Percentiles rank a stretch among this genome's conserved stretches.
Evolutionary conservation across 164 flowering plant species (phyloP).

Genomic region (Santalum album): DNA sequence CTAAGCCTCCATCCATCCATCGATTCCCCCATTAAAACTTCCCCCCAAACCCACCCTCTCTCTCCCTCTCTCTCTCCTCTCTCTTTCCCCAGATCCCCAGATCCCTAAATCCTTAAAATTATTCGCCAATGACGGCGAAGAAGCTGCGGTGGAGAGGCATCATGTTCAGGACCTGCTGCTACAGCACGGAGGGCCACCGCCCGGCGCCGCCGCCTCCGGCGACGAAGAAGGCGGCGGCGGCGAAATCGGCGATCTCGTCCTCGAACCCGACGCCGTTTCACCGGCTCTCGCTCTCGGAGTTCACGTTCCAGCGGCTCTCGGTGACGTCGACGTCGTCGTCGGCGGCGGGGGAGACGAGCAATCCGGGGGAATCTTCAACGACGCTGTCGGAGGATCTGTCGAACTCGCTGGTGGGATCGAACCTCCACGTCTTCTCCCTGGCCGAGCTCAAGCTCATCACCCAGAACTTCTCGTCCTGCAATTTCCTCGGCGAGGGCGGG

Average conservation of each 20-base stretch:
- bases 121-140: neutral
- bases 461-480: constrained; percentile 45
- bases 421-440: constrained; percentile 41
- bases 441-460: constrained; percentile 53
- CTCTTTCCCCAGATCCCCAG: too few relatives aligned
- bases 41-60: too few relatives aligned
- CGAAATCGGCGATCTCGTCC: neutral
- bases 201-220: neutral
- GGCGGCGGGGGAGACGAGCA: constrained; percentile 25
- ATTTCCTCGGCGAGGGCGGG: constrained; percentile 74
- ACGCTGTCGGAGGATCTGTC: constrained; percentile 47
- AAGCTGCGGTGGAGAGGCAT: neutral
- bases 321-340: constrained; percentile 4
- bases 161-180: neutral
- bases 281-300: constrained; percentile 1
- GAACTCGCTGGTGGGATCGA: constrained; percentile 41
- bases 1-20: too few relatives aligned
- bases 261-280: neutral
- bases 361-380: constrained; percentile 16
- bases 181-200: too few relatives aligned
- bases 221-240: neutral
- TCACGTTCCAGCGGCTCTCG: constrained; percentile 25
- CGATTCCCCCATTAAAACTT: too few relatives aligned
- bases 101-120: too few relatives aligned
- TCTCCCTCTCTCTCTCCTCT: too few relatives aligned